These are phyloP conservation scores for Lipomyces yamadae DNA, from an alignment of 805 yeast genomes.

Conservation along the genomic window DNA sequence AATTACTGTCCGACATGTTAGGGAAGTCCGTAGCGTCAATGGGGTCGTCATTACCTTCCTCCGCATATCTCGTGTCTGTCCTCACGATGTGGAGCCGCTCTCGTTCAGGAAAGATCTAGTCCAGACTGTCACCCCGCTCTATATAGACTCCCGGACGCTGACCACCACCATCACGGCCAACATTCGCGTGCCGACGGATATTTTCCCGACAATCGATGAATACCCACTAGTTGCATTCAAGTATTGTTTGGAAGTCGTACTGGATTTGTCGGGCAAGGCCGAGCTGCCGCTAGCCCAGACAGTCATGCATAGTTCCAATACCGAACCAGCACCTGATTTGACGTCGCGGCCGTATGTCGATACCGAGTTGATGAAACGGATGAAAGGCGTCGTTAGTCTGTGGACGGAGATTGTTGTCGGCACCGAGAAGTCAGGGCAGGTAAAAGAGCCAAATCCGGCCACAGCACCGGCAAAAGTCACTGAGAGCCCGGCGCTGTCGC, in stretches of 20 bases:
- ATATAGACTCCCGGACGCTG: slow-evolving; percentile 70
- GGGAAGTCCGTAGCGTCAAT: slow-evolving; percentile 66
- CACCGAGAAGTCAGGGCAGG: slow-evolving; percentile 57
- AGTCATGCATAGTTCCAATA: slow-evolving; percentile 44
- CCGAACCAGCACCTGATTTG: slow-evolving; percentile 32
- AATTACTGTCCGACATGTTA: slow-evolving; percentile 68
- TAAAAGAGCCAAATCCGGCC: slow-evolving; percentile 25
- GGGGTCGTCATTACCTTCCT: slow-evolving; percentile 82
- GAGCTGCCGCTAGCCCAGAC: slow-evolving; percentile 44
- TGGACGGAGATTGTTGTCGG: slow-evolving; percentile 83
- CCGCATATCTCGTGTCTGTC: slow-evolving; percentile 73
- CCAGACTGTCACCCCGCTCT: slow-evolving; percentile 76
- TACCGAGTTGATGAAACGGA: slow-evolving; percentile 76
- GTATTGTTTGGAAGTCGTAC: slow-evolving; percentile 80
- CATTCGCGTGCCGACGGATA: slow-evolving; percentile 77
- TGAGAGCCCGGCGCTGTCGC: background rate
- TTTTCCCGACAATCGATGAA: slow-evolving; percentile 80
- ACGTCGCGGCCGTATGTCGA: slow-evolving; percentile 57
- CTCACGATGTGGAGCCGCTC: slow-evolving; percentile 58
- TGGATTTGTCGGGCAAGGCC: slow-evolving; percentile 73
- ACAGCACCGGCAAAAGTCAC: slow-evolving; percentile 32
- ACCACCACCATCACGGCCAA: slow-evolving; percentile 63
- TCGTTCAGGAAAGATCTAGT: slow-evolving; percentile 82
- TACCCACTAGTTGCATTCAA: slow-evolving; percentile 77
- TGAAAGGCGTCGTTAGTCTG: slow-evolving; percentile 77